Evolutionary conservation across 495 filamentous ascomycete genomes (phyloP).

Genomic region (Penicillium desertorum): DNA sequence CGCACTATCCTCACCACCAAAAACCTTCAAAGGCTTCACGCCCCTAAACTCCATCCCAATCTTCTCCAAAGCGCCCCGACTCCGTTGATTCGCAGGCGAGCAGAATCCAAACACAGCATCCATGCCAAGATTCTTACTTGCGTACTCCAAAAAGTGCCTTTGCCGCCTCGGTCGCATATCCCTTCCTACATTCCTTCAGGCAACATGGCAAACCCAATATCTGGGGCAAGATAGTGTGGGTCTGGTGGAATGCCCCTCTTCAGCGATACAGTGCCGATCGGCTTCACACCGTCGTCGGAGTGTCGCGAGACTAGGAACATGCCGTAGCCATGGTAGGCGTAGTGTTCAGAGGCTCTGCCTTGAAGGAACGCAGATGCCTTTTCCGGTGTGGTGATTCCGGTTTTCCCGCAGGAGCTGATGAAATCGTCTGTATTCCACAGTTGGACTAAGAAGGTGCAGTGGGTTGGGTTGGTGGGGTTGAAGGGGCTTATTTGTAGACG

Average conservation of each 20-base stretch:
- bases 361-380: slow-evolving; percentile 25
- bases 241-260: slow-evolving; percentile 29
- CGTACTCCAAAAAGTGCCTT: slow-evolving; percentile 29
- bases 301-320: slow-evolving; percentile 30
- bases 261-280: slow-evolving; percentile 12
- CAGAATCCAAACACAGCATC: slow-evolving; percentile 26
- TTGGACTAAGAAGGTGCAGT: slow-evolving; percentile 35
- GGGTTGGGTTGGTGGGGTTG: slow-evolving; percentile 22
- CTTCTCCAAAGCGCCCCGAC: slow-evolving; percentile 33
- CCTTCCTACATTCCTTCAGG: slow-evolving; percentile 33
- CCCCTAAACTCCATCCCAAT: slow-evolving; percentile 34
- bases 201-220: slow-evolving; percentile 38
- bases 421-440: slow-evolving; percentile 31
- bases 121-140: slow-evolving; percentile 20
- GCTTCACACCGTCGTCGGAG: not conserved
- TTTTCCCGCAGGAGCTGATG: slow-evolving; percentile 25
- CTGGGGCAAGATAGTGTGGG: slow-evolving; percentile 29
- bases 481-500: slow-evolving; percentile 38
- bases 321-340: slow-evolving; percentile 27
- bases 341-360: slow-evolving; percentile 23
- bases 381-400: slow-evolving; percentile 23
- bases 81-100: slow-evolving; percentile 23
- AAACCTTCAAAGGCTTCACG: slow-evolving; percentile 25
- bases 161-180: slow-evolving; percentile 41
- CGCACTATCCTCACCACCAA: slow-evolving; percentile 25